Evolutionary conservation across 2,329 filamentous ascomycete genomes (phyloP).

Genomic region (Aspergillus terreus): DNA sequence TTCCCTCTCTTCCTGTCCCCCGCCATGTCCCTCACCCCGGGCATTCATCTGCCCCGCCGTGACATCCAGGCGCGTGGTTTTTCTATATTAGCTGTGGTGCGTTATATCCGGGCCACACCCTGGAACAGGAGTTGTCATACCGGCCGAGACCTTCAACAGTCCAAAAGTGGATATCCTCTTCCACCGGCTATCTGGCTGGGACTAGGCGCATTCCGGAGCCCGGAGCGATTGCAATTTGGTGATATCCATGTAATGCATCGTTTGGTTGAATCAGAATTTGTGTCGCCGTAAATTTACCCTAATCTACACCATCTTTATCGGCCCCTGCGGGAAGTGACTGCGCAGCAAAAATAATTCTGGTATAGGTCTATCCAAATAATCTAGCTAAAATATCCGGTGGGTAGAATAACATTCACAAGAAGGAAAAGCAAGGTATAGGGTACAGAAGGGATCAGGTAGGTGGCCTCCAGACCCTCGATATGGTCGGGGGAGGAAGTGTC

Average conservation of each 20-base stretch:
- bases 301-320: no score
- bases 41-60: background rate
- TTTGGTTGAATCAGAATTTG: no score
- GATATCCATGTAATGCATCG: no score
- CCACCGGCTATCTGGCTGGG: no score
- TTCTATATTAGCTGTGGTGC: no score
- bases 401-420: background rate
- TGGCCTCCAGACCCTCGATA: no score
- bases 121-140: background rate
- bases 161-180: background rate
- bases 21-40: background rate
- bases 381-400: background rate
- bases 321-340: background rate
- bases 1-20: background rate
- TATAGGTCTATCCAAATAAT: conserved; percentile 1
- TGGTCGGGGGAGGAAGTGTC: no score
- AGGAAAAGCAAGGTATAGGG: background rate
- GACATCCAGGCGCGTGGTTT: background rate
- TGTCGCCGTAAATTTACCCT: no score
- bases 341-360: background rate
- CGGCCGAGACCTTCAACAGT: background rate
- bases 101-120: no score
- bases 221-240: no score
- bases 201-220: no score
- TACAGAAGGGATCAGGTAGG: background rate